Conservation (phyloP, 768 basidiomycete genomes). For the Pilatotrama ljubarskyi region DNA sequence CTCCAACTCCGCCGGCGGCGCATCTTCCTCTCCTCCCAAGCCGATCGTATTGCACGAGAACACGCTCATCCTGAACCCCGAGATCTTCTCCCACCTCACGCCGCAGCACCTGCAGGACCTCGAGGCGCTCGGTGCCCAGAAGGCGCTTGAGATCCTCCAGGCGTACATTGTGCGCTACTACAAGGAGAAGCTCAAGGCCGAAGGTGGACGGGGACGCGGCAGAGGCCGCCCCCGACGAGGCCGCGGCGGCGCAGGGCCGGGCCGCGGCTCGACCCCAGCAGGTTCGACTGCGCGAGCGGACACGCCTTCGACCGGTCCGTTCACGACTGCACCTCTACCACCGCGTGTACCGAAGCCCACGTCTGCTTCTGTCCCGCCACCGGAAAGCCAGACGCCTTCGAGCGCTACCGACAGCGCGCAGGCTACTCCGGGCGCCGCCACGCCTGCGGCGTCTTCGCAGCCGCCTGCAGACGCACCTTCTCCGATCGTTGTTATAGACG, state of each 20-base stretch:
- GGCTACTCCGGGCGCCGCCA: slow-evolving; percentile 10
- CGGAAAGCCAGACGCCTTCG: slow-evolving; percentile 16
- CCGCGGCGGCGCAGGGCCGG: slow-evolving; percentile 33
- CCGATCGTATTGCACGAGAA: slow-evolving; percentile 86
- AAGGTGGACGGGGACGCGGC: slow-evolving; percentile 34
- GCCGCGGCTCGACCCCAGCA: slow-evolving; percentile 34
- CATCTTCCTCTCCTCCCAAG: slow-evolving; percentile 36
- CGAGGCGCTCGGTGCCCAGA: slow-evolving; percentile 78
- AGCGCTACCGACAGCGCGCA: slow-evolving; percentile 38
- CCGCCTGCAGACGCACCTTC: slow-evolving; percentile 40
- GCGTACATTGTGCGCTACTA: slow-evolving; percentile 82
- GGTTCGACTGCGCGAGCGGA: slow-evolving; percentile 19
- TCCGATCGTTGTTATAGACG: slow-evolving; percentile 59
- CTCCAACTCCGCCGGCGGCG: slow-evolving; percentile 39
- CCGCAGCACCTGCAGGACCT: slow-evolving; percentile 71
- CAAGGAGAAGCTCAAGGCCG: slow-evolving; percentile 66
- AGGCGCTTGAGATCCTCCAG: slow-evolving; percentile 79
- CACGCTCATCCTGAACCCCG: slow-evolving; percentile 80
- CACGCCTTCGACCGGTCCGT: slow-evolving; percentile 34
- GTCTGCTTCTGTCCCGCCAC: background rate
- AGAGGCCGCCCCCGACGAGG: slow-evolving; percentile 44
- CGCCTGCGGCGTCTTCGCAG: slow-evolving; percentile 18
- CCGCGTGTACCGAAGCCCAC: slow-evolving; percentile 25
- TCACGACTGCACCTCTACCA: slow-evolving; percentile 48
- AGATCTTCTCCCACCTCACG: slow-evolving; percentile 78